phyloP scores from a whole-genome alignment of 345 rosid genomes.

The Boechera divaricarpa region DNA sequence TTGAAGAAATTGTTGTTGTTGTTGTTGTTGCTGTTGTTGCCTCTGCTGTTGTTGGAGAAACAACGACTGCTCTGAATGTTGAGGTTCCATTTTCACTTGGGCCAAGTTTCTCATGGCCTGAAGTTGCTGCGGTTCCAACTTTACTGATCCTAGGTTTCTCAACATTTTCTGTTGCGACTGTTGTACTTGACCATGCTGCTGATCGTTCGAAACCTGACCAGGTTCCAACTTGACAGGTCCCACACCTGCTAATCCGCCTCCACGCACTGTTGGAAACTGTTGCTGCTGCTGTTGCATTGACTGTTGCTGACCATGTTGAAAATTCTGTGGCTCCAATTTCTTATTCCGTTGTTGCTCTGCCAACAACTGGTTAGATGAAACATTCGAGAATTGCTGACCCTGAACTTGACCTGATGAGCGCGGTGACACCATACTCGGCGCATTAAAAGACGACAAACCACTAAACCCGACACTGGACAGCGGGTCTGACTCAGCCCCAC shows the following conservation, averaged over 20 bases:
- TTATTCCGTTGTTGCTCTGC: constrained; percentile 77
- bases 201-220: constrained; percentile 68
- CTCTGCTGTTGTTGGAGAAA: constrained; percentile 80
- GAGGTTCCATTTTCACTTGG: constrained; percentile 80
- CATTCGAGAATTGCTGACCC: constrained; percentile 73
- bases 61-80: constrained; percentile 75
- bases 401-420: constrained; percentile 75
- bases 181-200: constrained; percentile 57
- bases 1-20: constrained; percentile 78
- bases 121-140: constrained; percentile 76
- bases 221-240: constrained; percentile 89
- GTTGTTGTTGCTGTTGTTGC: constrained; percentile 81
- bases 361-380: constrained; percentile 64
- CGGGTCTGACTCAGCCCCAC: constrained; percentile 80
- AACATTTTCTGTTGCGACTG: constrained; percentile 65
- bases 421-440: constrained; percentile 67
- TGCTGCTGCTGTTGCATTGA: constrained; percentile 73
- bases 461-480: constrained; percentile 69
- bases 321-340: constrained; percentile 67
- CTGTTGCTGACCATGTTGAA: constrained; percentile 78
- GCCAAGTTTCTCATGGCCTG: constrained; percentile 67
- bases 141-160: constrained; percentile 70
- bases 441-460: constrained; percentile 64
- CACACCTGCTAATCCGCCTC: constrained; percentile 71
- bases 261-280: constrained; percentile 63